Evolutionary conservation across 148 eudicot species (phyloP).

Genomic region (Polygonum aviculare): DNA sequence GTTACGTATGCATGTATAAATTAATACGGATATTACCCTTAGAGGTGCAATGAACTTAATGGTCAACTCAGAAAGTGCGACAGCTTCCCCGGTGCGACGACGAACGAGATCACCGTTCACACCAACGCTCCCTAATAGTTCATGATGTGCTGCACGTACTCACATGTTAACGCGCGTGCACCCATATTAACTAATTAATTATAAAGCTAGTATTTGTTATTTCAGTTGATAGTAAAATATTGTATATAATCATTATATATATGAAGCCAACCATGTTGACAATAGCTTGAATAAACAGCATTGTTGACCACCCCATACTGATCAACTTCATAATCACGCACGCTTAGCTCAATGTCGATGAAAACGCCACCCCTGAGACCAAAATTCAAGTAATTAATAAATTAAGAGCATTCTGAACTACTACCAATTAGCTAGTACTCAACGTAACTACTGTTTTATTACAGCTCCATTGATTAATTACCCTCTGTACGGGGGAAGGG

Average conservation of each 20-base stretch:
- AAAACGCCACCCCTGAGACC: constrained; percentile 45
- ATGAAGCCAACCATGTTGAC: constrained; percentile 62
- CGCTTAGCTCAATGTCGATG: constrained; percentile 59
- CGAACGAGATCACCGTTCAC: constrained; percentile 57
- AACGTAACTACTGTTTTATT: no score
- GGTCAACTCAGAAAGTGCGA: constrained; percentile 71
- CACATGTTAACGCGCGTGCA: neutral
- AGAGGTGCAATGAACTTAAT: constrained; percentile 78
- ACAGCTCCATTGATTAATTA: constrained; percentile 7
- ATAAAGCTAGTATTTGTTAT: neutral
- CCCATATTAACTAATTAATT: neutral
- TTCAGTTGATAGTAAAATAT: neutral
- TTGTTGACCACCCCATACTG: constrained; percentile 96
- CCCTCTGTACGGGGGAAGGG: constrained; percentile 33
- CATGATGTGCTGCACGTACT: constrained; percentile 49
- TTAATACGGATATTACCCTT: constrained; percentile 34
- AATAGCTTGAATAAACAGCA: constrained; percentile 72
- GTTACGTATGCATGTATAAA: neutral
- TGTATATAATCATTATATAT: neutral
- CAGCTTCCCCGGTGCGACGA: constrained; percentile 69
- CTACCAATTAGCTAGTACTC: no score
- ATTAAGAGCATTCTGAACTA: no score
- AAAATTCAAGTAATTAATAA: neutral
- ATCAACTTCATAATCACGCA: constrained; percentile 84
- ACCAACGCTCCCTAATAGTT: constrained; percentile 66